These are phyloP conservation scores for Petrea volubilis DNA, from an alignment of 257 asterid genomes.

Conservation along the genomic window DNA sequence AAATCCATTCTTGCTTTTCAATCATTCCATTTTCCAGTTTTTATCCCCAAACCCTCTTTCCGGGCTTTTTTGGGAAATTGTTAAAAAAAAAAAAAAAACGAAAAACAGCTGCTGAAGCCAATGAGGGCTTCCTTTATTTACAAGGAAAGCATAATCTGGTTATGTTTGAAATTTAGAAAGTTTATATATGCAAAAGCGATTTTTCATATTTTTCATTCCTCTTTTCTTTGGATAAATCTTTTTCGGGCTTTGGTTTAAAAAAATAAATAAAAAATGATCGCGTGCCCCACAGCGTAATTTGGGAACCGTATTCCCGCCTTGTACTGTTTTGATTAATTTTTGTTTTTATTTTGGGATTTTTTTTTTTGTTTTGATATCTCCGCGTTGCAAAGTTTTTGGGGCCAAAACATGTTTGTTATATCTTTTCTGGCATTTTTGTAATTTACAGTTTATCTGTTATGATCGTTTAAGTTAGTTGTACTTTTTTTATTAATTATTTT, in stretches of 20 bases:
- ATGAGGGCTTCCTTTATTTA: conserved; percentile 26
- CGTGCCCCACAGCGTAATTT: conserved; percentile 36
- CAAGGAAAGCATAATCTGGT: conserved; percentile 28
- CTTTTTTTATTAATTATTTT: too few relatives aligned
- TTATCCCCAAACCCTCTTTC: background rate
- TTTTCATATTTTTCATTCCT: background rate
- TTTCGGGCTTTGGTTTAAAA: background rate
- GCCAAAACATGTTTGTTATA: background rate
- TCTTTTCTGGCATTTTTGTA: too few relatives aligned
- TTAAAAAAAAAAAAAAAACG: conserved; percentile 15
- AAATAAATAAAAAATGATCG: background rate
- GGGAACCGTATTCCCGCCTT: conserved; percentile 77
- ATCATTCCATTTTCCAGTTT: background rate
- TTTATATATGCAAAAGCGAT: background rate
- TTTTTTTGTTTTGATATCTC: background rate
- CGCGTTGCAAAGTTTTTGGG: conserved; percentile 15
- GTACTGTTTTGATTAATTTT: conserved; percentile 28
- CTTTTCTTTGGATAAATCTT: background rate
- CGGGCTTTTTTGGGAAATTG: conserved; percentile 18
- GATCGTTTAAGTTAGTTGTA: too few relatives aligned
- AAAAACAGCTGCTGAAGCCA: conserved; percentile 25
- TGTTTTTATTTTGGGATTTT: conserved; percentile 2
- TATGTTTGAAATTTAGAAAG: conserved; percentile 32
- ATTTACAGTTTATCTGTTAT: too few relatives aligned
- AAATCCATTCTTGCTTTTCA: background rate